A percentile compares a stretch with the other conserved stretches of the same genome.
Conservation (phyloP, 1,284 basidiomycete species). For the Retiboletus flavoniger region DNA sequence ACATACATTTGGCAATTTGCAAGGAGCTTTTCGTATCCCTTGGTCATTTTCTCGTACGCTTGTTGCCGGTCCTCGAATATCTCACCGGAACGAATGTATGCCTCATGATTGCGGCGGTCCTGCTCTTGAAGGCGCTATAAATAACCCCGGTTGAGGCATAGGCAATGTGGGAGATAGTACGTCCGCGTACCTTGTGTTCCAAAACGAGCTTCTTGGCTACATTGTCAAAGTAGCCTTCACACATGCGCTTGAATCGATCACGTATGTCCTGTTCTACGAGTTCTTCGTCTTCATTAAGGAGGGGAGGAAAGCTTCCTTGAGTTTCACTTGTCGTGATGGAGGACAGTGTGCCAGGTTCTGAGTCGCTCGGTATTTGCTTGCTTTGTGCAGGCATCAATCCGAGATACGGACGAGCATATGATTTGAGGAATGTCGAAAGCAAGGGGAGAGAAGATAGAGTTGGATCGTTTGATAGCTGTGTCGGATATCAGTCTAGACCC, state of each 20-base stretch:
- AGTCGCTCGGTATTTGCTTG: constrained; percentile 55
- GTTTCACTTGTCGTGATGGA: constrained; percentile 41
- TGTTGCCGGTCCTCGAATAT: constrained; percentile 99
- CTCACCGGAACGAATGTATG: constrained; percentile 97
- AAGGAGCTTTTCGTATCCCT: constrained; percentile 88
- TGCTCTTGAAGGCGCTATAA: constrained; percentile 89
- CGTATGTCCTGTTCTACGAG: constrained; percentile 82
- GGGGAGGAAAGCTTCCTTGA: constrained; percentile 42
- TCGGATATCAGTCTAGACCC: constrained; percentile 8
- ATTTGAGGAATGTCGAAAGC: constrained; percentile 81
- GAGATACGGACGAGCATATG: constrained; percentile 78
- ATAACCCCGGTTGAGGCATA: background rate
- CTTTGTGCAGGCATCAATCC: constrained; percentile 58
- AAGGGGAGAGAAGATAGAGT: constrained; percentile 84
- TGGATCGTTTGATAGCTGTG: constrained; percentile 82
- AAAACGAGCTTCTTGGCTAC: constrained; percentile 89
- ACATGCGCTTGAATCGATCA: constrained; percentile 89
- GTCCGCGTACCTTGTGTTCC: constrained; percentile 76
- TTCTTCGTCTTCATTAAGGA: constrained; percentile 60
- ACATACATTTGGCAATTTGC: constrained; percentile 80
- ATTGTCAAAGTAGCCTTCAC: constrained; percentile 89
- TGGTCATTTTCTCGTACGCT: constrained; percentile 97
- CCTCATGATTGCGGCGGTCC: constrained; percentile 95
- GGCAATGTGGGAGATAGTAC: background rate
- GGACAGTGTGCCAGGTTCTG: constrained; percentile 56